These are phyloP conservation scores for Hygrophorus pudorinus DNA, from an alignment of 768 basidiomycete species.

Conservation along the genomic window DNA sequence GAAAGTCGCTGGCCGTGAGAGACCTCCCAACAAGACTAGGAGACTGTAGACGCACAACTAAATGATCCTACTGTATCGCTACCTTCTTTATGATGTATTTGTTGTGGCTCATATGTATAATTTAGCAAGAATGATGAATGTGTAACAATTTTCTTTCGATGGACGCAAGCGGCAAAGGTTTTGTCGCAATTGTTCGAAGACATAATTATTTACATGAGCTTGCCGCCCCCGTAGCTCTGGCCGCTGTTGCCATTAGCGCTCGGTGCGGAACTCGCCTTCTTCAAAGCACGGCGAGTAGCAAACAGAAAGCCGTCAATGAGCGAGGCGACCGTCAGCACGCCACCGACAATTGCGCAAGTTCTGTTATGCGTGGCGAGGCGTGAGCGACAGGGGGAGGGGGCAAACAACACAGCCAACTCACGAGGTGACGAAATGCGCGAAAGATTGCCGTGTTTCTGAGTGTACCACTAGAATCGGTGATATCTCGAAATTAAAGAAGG, in stretches of 20 bases:
- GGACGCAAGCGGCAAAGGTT: no score
- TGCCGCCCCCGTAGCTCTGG: slow-evolving; percentile 23
- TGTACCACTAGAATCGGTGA: slow-evolving; percentile 94
- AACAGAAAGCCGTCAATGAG: slow-evolving; percentile 83
- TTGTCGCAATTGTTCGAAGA: no score
- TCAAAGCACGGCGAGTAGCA: slow-evolving; percentile 64
- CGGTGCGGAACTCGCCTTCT: slow-evolving; percentile 17
- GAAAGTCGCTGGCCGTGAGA: slow-evolving; percentile 12
- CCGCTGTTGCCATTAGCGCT: slow-evolving; percentile 20
- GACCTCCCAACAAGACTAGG: neutral
- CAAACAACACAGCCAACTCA: slow-evolving; percentile 30
- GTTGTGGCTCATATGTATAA: no score
- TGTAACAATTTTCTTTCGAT: no score
- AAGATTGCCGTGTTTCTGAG: slow-evolving; percentile 83
- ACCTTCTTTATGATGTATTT: no score
- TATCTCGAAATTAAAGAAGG: slow-evolving; percentile 92
- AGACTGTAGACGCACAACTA: no score
- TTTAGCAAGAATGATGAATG: no score
- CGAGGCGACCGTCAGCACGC: slow-evolving; percentile 90
- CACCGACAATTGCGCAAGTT: slow-evolving; percentile 95
- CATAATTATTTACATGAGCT: slow-evolving; percentile 32
- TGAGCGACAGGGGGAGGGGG: neutral
- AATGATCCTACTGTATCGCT: no score
- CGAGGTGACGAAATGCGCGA: slow-evolving; percentile 98
- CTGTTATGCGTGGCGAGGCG: slow-evolving; percentile 27